Percentiles rank a stretch among this genome's conserved stretches.
Evolutionary conservation across 2,329 filamentous ascomycete genomes (phyloP).

Genomic region (Penicillium decumbens): DNA sequence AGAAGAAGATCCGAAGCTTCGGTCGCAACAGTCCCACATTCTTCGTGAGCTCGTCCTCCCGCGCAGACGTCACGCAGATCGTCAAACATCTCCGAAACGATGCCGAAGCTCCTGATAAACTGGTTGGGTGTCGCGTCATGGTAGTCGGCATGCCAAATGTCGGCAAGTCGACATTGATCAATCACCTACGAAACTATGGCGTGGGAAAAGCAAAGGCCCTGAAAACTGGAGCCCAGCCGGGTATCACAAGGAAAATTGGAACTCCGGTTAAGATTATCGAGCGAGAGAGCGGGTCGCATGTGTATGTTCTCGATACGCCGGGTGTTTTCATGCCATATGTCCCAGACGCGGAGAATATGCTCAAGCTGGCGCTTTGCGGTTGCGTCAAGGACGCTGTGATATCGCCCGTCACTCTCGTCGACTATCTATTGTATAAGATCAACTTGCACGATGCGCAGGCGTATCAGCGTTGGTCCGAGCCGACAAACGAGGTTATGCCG

Average conservation of each 20-base stretch:
- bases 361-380: slow-evolving; percentile 88
- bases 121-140: slow-evolving; percentile 80
- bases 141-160: slow-evolving; percentile 98
- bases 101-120: slow-evolving; percentile 36
- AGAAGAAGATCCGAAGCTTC: slow-evolving; percentile 33
- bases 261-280: slow-evolving; percentile 77
- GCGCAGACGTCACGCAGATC: slow-evolving; percentile 30
- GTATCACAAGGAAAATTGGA: slow-evolving; percentile 79
- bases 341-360: slow-evolving; percentile 76
- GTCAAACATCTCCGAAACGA: slow-evolving; percentile 32
- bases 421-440: slow-evolving; percentile 83
- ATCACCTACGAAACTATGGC: slow-evolving; percentile 69
- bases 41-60: slow-evolving; percentile 33
- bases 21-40: slow-evolving; percentile 34
- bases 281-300: slow-evolving; percentile 52
- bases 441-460: slow-evolving; percentile 62
- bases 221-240: slow-evolving; percentile 78
- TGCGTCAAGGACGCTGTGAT: slow-evolving; percentile 88
- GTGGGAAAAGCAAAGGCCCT: slow-evolving; percentile 66
- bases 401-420: slow-evolving; percentile 69
- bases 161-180: slow-evolving; percentile 92
- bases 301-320: slow-evolving; percentile 87
- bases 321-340: slow-evolving; percentile 95
- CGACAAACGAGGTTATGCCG: slow-evolving; percentile 78
- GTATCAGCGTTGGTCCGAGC: slow-evolving; percentile 61